phyloP scores from a whole-genome alignment of 306 rosid species.

The Cucurbita ficifolia region DNA sequence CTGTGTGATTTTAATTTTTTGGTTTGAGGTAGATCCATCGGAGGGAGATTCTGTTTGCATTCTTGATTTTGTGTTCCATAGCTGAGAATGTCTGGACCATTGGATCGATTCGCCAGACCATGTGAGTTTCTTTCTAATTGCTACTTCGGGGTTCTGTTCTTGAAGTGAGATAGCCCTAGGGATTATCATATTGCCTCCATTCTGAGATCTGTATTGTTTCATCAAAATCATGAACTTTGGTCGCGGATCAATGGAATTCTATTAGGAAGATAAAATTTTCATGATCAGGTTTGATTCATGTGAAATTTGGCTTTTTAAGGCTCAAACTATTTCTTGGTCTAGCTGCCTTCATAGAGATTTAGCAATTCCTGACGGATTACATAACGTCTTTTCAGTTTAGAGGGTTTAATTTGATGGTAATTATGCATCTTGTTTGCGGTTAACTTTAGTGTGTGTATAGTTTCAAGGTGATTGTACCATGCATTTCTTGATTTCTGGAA shows the following conservation, averaged over 20 bases:
- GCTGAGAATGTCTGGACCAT: conserved; percentile 12
- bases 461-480: not conserved
- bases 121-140: conserved; percentile 1
- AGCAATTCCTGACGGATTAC: not conserved
- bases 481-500: not conserved
- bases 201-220: not conserved
- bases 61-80: not conserved
- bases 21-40: conserved; percentile 10
- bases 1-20: not conserved
- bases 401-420: not conserved
- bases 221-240: not conserved
- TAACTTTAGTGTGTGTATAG: not conserved
- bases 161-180: not conserved
- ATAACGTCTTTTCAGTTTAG: not conserved
- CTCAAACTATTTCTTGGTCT: not conserved
- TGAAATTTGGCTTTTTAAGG: not conserved
- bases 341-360: not conserved
- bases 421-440: not conserved
- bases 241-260: not conserved
- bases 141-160: not conserved
- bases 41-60: conserved; percentile 31
- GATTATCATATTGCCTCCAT: not conserved
- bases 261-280: not conserved
- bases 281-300: not conserved
- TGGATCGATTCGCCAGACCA: conserved; percentile 15